phyloP scores from a whole-genome alignment of 2,329 filamentous ascomycete genomes.

The Diaporthe vaccinii region DNA sequence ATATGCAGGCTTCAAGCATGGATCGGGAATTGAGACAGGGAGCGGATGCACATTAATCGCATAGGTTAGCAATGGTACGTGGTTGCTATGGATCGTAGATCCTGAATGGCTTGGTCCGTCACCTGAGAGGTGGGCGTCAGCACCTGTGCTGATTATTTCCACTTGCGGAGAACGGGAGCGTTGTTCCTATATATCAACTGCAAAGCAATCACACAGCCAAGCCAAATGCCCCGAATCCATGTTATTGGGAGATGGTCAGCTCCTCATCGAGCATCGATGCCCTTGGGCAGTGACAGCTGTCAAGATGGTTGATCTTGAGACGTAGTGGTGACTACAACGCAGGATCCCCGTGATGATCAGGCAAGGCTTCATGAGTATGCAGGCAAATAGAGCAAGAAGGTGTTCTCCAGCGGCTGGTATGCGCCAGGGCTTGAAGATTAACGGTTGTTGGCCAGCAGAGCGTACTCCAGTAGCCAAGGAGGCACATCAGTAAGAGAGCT shows the following conservation, averaged over 20 bases:
- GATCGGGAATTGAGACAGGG: constrained; percentile 24
- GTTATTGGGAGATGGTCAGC: neutral
- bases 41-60: constrained; percentile 22
- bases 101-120: constrained; percentile 10
- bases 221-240: constrained; percentile 1
- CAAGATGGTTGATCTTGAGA: neutral
- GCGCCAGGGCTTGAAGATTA: neutral
- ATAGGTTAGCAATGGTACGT: neutral
- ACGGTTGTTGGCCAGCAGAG: neutral
- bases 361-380: neutral
- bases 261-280: neutral
- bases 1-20: constrained; percentile 1
- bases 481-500: neutral
- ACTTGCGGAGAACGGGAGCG: constrained; percentile 4
- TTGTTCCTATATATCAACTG: constrained; percentile 12
- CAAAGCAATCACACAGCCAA: constrained; percentile 25
- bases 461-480: neutral
- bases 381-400: neutral
- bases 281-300: neutral
- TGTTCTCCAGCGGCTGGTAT: neutral
- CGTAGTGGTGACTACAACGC: neutral
- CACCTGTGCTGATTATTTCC: constrained; percentile 22
- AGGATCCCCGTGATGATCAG: neutral
- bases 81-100: constrained; percentile 5
- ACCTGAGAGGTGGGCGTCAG: constrained; percentile 4